Conservation (phyloP, 192 early-diverging fungal genomes). For the Neocallimastix lanati region DNA sequence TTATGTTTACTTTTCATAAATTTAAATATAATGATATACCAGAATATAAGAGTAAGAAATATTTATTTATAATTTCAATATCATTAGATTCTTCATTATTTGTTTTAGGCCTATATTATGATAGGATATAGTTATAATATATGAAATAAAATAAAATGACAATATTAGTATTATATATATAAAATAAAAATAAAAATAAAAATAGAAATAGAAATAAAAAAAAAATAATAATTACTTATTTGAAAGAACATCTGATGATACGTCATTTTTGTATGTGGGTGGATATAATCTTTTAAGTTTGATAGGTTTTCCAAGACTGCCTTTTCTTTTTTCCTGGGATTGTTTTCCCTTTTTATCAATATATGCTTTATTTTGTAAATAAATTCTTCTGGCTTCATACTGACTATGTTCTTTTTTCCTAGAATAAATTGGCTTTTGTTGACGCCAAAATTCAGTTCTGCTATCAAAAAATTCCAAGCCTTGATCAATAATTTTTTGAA, state of each 20-base stretch:
- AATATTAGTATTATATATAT: too few species aligned
- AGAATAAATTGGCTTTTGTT: constrained; percentile 38
- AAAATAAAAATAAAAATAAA: too few species aligned
- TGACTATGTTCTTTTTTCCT: constrained; percentile 6
- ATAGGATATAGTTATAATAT: too few species aligned
- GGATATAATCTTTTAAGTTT: neutral
- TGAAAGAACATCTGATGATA: neutral
- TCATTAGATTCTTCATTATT: neutral
- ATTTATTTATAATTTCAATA: neutral
- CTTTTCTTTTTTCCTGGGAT: neutral
- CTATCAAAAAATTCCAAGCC: constrained; percentile 26
- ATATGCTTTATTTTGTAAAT: neutral
- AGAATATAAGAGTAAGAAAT: neutral
- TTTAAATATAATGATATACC: too few species aligned
- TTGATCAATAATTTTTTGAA: constrained; percentile 20
- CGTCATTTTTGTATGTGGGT: neutral
- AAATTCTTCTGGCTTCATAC: neutral
- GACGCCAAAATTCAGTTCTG: constrained; percentile 34
- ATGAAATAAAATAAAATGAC: too few species aligned
- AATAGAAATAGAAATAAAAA: too few species aligned
- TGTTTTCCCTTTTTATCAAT: neutral
- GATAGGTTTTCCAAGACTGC: neutral
- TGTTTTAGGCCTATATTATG: neutral
- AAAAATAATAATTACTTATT: neutral
- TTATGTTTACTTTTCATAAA: too few species aligned